phyloP scores from a whole-genome alignment of 257 asterid species.

The Forsythia viridissima region DNA sequence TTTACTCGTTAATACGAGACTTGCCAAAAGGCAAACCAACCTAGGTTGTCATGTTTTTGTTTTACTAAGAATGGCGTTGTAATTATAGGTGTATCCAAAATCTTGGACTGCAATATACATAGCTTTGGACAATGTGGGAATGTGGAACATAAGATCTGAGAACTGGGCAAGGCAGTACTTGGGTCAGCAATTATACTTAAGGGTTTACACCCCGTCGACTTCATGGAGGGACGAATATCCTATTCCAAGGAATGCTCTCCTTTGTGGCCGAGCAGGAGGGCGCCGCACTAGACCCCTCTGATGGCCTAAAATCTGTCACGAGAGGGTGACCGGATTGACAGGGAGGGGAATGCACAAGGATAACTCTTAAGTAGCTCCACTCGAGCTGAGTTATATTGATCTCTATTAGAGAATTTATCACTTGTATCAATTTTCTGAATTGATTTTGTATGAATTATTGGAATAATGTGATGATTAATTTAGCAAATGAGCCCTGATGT shows the following conservation, averaged over 20 bases:
- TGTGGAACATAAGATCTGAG: constrained; percentile 94
- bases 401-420: background rate
- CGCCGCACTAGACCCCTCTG: constrained; percentile 74
- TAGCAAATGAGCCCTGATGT: background rate
- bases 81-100: constrained; percentile 74
- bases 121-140: constrained; percentile 92
- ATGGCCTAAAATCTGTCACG: constrained; percentile 53
- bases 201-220: constrained; percentile 60
- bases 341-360: background rate
- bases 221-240: constrained; percentile 89
- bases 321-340: constrained; percentile 57
- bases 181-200: constrained; percentile 85
- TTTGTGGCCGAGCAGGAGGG: constrained; percentile 84
- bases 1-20: background rate
- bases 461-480: background rate
- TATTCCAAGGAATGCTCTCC: constrained; percentile 75
- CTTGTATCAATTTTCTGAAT: constrained; percentile 9
- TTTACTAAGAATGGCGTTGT: constrained; percentile 9
- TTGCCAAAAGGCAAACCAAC: background rate
- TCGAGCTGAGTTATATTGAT: constrained; percentile 38
- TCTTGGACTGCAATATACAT: constrained; percentile 85
- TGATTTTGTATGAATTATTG: constrained; percentile 11
- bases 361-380: constrained; percentile 35
- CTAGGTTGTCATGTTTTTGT: background rate
- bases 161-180: constrained; percentile 90